Evolutionary conservation across 306 rosid species (phyloP).

Genomic region (Macrotyloma uniflorum): DNA sequence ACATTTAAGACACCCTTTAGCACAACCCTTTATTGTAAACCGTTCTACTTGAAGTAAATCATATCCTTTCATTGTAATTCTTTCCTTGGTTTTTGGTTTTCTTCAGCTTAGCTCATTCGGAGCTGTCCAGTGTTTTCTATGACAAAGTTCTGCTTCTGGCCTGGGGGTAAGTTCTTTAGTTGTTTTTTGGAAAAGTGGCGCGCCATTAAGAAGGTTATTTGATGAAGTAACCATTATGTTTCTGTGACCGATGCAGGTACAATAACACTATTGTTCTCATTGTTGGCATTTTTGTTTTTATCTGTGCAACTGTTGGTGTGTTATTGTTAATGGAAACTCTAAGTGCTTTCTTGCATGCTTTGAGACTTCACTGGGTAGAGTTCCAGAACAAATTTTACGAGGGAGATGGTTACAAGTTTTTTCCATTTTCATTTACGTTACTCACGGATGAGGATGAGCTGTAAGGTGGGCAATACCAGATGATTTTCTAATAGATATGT

Average conservation of each 20-base stretch:
- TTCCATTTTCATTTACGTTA: conserved; percentile 69
- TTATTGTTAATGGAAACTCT: conserved; percentile 87
- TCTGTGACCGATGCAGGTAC: conserved; percentile 58
- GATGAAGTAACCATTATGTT: conserved; percentile 1
- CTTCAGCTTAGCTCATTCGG: conserved; percentile 90
- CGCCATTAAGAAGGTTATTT: not conserved
- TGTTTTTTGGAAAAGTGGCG: not conserved
- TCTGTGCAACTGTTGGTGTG: conserved; percentile 88
- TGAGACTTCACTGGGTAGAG: conserved; percentile 99
- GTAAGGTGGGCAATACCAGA: conserved; percentile 17
- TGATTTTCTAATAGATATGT: not conserved
- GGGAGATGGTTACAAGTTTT: conserved; percentile 91
- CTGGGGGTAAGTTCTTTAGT: conserved; percentile 48
- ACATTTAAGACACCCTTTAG: not conserved
- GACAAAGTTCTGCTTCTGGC: conserved; percentile 80
- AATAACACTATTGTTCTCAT: conserved; percentile 65
- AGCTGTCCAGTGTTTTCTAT: conserved; percentile 86
- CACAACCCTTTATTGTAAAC: not conserved
- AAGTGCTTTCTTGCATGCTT: conserved; percentile 95
- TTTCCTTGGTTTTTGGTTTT: conserved; percentile 26
- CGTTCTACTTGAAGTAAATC: conserved; percentile 5
- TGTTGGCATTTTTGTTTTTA: conserved; percentile 72
- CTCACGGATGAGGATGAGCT: conserved; percentile 62
- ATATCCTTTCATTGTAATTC: not conserved
- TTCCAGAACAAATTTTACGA: conserved; percentile 94